Conservation (phyloP, 352 stramenopile genomes). For the Phytophthora pini region DNA sequence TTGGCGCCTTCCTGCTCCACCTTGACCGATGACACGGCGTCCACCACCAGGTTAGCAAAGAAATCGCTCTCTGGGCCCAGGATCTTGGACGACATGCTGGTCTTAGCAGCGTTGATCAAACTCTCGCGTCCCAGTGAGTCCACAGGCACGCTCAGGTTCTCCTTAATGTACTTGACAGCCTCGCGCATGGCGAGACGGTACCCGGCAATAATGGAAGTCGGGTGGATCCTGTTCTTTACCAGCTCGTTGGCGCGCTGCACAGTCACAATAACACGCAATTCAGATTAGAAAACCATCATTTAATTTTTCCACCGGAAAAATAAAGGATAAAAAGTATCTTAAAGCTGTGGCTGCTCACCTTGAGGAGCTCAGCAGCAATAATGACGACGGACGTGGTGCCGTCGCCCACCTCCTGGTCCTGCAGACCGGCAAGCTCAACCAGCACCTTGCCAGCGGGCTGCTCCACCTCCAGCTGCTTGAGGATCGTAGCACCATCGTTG, state of each 20-base stretch:
- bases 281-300: neutral
- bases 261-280: constrained; percentile 9
- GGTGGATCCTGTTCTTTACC: constrained; percentile 99
- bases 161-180: constrained; percentile 99
- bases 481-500: constrained; percentile 99
- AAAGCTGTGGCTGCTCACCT: constrained; percentile 41
- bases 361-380: constrained; percentile 97
- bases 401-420: constrained; percentile 99
- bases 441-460: constrained; percentile 99
- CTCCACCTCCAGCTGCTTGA: constrained; percentile 99
- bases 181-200: constrained; percentile 99
- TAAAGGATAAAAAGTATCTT: constrained; percentile 25
- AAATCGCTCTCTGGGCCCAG: constrained; percentile 97
- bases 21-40: constrained; percentile 97
- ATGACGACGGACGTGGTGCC: constrained; percentile 99
- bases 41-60: constrained; percentile 98
- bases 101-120: constrained; percentile 98
- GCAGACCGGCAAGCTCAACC: constrained; percentile 97
- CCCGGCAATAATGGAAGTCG: constrained; percentile 99
- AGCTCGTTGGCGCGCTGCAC: constrained; percentile 95
- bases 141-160: constrained; percentile 97
- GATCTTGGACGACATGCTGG: constrained; percentile 99
- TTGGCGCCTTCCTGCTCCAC: constrained; percentile 89
- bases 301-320: neutral
- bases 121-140: constrained; percentile 94